phyloP scores from a whole-genome alignment of 345 rosid genomes.

The Gossypium sturtianum region DNA sequence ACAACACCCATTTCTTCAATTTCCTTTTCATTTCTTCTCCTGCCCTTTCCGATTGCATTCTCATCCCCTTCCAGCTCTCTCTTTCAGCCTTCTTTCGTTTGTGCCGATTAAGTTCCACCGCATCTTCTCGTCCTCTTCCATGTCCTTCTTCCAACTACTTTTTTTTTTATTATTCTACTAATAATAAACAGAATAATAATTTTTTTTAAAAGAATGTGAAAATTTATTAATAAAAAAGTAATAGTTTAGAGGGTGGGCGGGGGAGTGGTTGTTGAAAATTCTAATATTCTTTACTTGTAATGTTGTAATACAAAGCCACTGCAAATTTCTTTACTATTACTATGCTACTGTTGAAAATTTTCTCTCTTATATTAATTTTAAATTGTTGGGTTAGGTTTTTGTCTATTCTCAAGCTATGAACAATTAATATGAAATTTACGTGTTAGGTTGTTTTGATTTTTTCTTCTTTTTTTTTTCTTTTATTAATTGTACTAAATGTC shows the following conservation, averaged over 20 bases:
- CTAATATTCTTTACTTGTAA: neutral
- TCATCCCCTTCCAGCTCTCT: too few species aligned
- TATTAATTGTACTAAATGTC: too few species aligned
- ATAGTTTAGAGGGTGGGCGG: neutral
- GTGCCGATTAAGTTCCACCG: too few species aligned
- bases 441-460: neutral
- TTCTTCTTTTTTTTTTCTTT: neutral
- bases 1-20: too few species aligned
- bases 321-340: neutral
- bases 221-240: neutral
- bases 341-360: neutral
- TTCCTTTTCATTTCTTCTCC: too few species aligned
- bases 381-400: neutral
- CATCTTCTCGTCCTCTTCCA: too few species aligned
- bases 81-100: too few species aligned
- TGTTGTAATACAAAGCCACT: neutral
- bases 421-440: neutral
- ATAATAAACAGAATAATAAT: too few species aligned
- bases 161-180: too few species aligned
- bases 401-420: neutral
- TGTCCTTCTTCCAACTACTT: too few species aligned
- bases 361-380: neutral
- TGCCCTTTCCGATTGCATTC: too few species aligned
- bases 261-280: conserved; percentile 1
- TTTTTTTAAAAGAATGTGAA: too few species aligned